Evolutionary conservation across 192 early-diverging fungal species (phyloP).

Genomic region (Neocallimastix lanati): DNA sequence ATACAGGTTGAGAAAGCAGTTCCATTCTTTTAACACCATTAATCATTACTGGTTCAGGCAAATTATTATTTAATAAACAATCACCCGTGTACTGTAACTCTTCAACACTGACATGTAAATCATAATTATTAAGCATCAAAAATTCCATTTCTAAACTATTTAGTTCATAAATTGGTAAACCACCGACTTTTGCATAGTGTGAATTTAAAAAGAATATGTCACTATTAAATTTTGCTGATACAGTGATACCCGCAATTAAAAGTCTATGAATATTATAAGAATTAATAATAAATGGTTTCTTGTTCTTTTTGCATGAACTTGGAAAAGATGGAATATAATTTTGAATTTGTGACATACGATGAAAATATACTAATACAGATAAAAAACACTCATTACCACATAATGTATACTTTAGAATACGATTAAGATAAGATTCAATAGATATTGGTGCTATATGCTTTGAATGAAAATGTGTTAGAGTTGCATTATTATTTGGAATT

Average conservation of each 20-base stretch:
- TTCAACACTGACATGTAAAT: slow-evolving; percentile 52
- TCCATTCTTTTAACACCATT: neutral
- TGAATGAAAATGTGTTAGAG: slow-evolving; percentile 66
- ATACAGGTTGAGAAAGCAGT: neutral
- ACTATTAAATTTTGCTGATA: slow-evolving; percentile 75
- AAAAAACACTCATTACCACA: slow-evolving; percentile 83
- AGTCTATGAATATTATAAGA: slow-evolving; percentile 70
- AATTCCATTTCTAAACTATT: slow-evolving; percentile 86
- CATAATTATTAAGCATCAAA: slow-evolving; percentile 66
- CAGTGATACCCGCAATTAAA: slow-evolving; percentile 72
- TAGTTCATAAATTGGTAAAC: slow-evolving; percentile 71
- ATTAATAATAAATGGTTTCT: slow-evolving; percentile 14
- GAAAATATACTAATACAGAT: slow-evolving; percentile 71
- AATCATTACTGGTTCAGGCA: neutral
- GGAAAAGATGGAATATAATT: neutral
- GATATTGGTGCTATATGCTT: slow-evolving; percentile 80
- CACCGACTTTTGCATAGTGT: slow-evolving; percentile 68
- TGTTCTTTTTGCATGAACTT: neutral
- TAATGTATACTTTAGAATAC: slow-evolving; percentile 85
- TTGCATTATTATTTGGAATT: neutral
- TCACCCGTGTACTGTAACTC: slow-evolving; percentile 70
- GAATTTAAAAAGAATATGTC: slow-evolving; percentile 90
- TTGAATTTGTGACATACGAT: slow-evolving; percentile 41
- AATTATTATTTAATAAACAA: slow-evolving; percentile 38
- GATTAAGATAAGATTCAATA: slow-evolving; percentile 60